Evolutionary conservation across 2,329 filamentous ascomycete genomes (phyloP).

Genomic region (Fusarium tanahbumbuense): DNA sequence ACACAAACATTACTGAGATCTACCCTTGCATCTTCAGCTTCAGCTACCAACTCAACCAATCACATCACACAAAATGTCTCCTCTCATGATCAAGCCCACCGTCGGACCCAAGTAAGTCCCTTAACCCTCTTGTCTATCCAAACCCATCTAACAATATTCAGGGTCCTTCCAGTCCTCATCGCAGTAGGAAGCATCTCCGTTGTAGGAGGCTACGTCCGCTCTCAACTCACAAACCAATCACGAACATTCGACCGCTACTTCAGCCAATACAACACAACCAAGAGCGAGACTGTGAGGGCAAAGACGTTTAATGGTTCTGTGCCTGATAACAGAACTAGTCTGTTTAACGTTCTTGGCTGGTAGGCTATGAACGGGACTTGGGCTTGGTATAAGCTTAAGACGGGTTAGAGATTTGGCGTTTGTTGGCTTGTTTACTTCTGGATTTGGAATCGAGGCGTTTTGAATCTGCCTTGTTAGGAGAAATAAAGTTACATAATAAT

Average conservation of each 20-base stretch:
- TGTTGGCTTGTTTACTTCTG: not conserved
- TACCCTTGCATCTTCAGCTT: slow-evolving; percentile 12
- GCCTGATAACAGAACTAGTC: slow-evolving; percentile 42
- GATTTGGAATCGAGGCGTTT: slow-evolving; percentile 5
- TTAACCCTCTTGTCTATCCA: not conserved
- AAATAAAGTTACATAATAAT: slow-evolving; percentile 8
- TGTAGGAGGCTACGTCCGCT: slow-evolving; percentile 32
- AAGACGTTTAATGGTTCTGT: slow-evolving; percentile 40
- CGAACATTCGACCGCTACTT: slow-evolving; percentile 43
- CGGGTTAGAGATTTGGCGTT: slow-evolving; percentile 1
- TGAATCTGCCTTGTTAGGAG: slow-evolving; percentile 12
- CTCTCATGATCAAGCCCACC: slow-evolving; percentile 37
- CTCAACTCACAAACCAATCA: slow-evolving; percentile 37
- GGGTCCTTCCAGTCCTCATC: slow-evolving; percentile 40
- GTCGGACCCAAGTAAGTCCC: slow-evolving; percentile 37
- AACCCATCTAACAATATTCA: slow-evolving; percentile 17
- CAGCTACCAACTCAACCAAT: slow-evolving; percentile 14
- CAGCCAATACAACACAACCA: slow-evolving; percentile 40
- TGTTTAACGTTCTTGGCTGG: slow-evolving; percentile 45
- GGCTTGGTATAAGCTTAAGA: not conserved
- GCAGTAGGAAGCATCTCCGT: slow-evolving; percentile 40
- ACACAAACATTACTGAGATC: slow-evolving; percentile 19
- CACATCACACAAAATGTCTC: slow-evolving; percentile 37
- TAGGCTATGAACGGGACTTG: not conserved
- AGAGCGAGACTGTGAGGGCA: slow-evolving; percentile 37